phyloP scores from a whole-genome alignment of 2,329 filamentous ascomycete genomes.

The Ilyonectria destructans region DNA sequence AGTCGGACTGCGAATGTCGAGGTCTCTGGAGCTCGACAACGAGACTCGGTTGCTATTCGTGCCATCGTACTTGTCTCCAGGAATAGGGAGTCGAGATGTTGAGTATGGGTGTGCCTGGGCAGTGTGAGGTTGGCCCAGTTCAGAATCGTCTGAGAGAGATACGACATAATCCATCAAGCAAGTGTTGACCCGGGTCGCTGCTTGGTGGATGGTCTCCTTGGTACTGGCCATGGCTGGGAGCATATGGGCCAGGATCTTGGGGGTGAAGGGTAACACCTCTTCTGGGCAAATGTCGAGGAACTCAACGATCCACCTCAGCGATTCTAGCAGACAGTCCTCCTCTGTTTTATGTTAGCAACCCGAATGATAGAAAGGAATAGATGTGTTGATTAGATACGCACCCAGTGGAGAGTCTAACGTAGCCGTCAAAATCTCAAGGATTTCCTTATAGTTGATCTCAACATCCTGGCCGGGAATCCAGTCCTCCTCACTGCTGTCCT shows the following conservation, averaged over 20 bases:
- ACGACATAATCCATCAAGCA: slow-evolving; percentile 96
- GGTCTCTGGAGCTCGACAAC: slow-evolving; percentile 68
- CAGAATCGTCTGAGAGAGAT: slow-evolving; percentile 83
- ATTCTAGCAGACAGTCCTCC: slow-evolving; percentile 92
- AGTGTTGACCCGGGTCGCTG: slow-evolving; percentile 90
- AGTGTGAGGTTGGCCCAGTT: slow-evolving; percentile 48
- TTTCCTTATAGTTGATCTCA: slow-evolving; percentile 91
- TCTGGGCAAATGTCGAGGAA: slow-evolving; percentile 98
- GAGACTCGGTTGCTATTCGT: slow-evolving; percentile 67
- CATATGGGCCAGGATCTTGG: slow-evolving; percentile 91
- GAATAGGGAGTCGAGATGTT: slow-evolving; percentile 61
- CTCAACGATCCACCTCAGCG: slow-evolving; percentile 93
- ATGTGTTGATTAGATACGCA: slow-evolving; percentile 57
- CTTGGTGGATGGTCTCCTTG: slow-evolving; percentile 89
- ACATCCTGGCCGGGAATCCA: slow-evolving; percentile 99
- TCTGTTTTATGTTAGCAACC: slow-evolving; percentile 66
- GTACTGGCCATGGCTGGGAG: slow-evolving; percentile 95
- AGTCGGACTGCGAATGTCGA: slow-evolving; percentile 68
- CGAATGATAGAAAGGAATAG: not conserved
- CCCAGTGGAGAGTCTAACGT: slow-evolving; percentile 89
- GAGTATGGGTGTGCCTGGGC: slow-evolving; percentile 50
- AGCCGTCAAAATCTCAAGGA: slow-evolving; percentile 91
- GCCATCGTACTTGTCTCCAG: slow-evolving; percentile 64
- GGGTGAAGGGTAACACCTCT: slow-evolving; percentile 95
- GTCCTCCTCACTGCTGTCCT: slow-evolving; percentile 84